phyloP scores from a whole-genome alignment of 2,329 filamentous ascomycete genomes.

The Nakataea oryzae region DNA sequence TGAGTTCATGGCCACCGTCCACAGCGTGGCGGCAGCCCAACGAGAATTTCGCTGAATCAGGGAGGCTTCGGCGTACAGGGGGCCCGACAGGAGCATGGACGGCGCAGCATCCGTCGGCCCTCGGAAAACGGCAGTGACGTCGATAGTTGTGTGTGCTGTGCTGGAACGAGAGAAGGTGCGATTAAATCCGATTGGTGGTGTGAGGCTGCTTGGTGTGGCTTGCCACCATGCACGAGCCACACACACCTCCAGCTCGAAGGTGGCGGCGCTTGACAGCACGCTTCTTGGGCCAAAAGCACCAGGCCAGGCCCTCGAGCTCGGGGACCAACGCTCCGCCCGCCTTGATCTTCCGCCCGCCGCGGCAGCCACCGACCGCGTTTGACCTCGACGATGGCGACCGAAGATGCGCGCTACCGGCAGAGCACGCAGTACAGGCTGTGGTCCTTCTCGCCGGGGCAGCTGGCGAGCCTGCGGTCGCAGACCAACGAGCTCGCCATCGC shows the following conservation, averaged over 20 bases:
- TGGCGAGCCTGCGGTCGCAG: conserved; percentile 61
- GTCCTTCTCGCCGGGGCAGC: conserved; percentile 72
- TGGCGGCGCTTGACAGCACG: too few relatives aligned
- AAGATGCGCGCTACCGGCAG: conserved; percentile 83
- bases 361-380: too few relatives aligned
- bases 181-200: too few relatives aligned
- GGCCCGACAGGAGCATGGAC: too few relatives aligned
- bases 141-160: too few relatives aligned
- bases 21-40: background rate
- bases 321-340: background rate
- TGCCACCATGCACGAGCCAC: background rate
- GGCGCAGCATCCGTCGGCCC: too few relatives aligned
- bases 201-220: background rate
- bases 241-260: background rate
- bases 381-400: conserved; percentile 53
- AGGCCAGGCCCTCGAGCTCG: background rate
- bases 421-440: conserved; percentile 87
- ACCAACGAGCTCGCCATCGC: conserved; percentile 65
- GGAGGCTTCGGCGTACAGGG: too few relatives aligned
- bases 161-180: too few relatives aligned
- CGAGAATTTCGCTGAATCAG: too few relatives aligned
- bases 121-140: too few relatives aligned
- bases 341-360: too few relatives aligned
- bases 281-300: too few relatives aligned
- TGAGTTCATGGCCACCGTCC: background rate